phyloP scores from a whole-genome alignment of 495 filamentous ascomycete genomes.

The Neurospora discreta region DNA sequence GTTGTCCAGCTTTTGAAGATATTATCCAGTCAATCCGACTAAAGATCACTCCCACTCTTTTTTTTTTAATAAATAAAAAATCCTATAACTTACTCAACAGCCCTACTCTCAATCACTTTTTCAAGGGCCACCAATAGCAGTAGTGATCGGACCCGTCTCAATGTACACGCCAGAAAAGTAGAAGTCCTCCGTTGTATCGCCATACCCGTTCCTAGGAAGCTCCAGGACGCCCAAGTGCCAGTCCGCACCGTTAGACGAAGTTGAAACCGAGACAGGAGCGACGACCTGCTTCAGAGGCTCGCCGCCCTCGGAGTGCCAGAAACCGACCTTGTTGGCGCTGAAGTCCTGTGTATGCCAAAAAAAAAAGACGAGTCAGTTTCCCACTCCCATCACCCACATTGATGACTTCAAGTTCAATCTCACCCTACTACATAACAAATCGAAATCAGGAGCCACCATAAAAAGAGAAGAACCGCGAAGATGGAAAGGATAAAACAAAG shows the following conservation, averaged over 20 bases:
- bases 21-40: background rate
- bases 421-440: background rate
- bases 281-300: constrained; percentile 46
- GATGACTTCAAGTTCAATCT: background rate
- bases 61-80: too few species aligned
- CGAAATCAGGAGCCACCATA: background rate
- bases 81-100: too few species aligned
- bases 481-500: background rate
- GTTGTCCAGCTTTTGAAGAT: background rate
- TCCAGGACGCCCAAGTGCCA: constrained; percentile 67
- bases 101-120: background rate
- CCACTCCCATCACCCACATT: background rate
- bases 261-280: constrained; percentile 42
- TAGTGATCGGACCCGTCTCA: constrained; percentile 52
- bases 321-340: constrained; percentile 43
- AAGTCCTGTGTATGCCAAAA: constrained; percentile 41
- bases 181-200: constrained; percentile 50
- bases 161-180: constrained; percentile 64
- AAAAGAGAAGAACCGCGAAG: too few species aligned
- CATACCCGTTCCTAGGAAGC: constrained; percentile 45
- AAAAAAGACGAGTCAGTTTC: background rate
- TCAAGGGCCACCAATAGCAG: constrained; percentile 39
- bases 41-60: background rate
- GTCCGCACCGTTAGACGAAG: constrained; percentile 57
- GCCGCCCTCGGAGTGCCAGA: constrained; percentile 57